A percentile compares a stretch with the other conserved stretches of the same genome.
phyloP scores from a whole-genome alignment of 1,284 basidiomycete species.

The Mycocalia duriaeana region DNA sequence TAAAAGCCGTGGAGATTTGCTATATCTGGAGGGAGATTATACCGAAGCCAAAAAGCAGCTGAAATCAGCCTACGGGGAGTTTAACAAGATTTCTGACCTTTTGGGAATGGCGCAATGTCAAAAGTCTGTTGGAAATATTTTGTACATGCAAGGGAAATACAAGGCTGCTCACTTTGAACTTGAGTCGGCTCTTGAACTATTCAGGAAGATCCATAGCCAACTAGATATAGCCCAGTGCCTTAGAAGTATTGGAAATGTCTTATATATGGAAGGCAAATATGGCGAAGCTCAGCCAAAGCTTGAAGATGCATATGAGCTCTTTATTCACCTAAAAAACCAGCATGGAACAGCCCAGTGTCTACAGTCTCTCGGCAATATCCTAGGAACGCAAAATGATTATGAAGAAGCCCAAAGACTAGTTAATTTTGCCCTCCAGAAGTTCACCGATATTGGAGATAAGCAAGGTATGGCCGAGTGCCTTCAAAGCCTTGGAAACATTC shows the following conservation, averaged over 20 bases:
- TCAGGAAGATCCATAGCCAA: background rate
- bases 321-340: background rate
- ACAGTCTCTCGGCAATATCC: background rate
- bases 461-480: background rate
- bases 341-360: background rate
- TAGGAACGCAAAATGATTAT: background rate
- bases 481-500: background rate
- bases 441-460: background rate
- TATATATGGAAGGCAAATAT: background rate
- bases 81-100: background rate
- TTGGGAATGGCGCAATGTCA: background rate
- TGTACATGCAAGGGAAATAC: background rate
- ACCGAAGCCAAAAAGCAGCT: background rate
- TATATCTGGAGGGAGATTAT: background rate
- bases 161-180: background rate
- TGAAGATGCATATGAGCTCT: background rate
- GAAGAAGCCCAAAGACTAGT: background rate
- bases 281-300: background rate
- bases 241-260: background rate
- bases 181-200: too few species aligned
- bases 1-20: background rate
- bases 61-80: background rate
- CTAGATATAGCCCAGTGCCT: background rate
- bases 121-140: background rate
- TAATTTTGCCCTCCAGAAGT: background rate